These are phyloP conservation scores for Trichosporon asahii DNA, from an alignment of 1,284 basidiomycete genomes.

Conservation along the genomic window DNA sequence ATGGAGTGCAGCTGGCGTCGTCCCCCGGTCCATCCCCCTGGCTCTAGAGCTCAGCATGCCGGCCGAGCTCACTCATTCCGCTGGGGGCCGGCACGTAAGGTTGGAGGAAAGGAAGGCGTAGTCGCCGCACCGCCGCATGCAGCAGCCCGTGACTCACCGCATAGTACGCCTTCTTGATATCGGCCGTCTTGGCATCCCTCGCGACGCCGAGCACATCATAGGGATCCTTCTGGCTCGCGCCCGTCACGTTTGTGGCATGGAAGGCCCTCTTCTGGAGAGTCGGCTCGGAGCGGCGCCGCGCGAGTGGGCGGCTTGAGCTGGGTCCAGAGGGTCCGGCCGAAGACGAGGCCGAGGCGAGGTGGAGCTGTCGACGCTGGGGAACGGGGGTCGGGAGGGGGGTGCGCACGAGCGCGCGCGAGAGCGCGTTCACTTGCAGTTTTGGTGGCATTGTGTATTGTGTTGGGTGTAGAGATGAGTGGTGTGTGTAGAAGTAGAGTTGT, in stretches of 20 bases:
- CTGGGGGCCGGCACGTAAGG: too few species aligned
- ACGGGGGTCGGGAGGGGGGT: not conserved
- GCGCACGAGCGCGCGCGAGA: constrained; percentile 2
- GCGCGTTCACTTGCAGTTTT: not conserved
- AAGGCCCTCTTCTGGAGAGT: constrained; percentile 61
- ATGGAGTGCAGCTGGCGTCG: not conserved
- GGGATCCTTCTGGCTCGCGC: constrained; percentile 73
- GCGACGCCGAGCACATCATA: constrained; percentile 86
- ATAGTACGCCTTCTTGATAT: constrained; percentile 98
- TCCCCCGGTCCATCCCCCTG: not conserved
- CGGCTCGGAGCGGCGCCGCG: not conserved
- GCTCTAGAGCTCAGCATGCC: too few species aligned
- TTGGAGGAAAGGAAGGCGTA: too few species aligned
- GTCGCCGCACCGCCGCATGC: not conserved
- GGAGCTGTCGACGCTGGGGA: not conserved
- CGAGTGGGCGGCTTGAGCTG: not conserved
- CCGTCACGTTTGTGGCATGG: constrained; percentile 63
- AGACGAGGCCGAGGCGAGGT: not conserved
- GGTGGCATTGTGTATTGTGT: not conserved
- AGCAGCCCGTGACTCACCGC: constrained; percentile 59
- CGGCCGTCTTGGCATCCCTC: constrained; percentile 74
- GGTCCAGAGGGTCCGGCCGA: not conserved
- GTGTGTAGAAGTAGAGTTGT: not conserved
- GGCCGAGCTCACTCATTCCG: too few species aligned
- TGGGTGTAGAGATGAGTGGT: not conserved